Conservation (phyloP, 805 yeast genomes). For the Cyberlindnera sargentensis region DNA sequence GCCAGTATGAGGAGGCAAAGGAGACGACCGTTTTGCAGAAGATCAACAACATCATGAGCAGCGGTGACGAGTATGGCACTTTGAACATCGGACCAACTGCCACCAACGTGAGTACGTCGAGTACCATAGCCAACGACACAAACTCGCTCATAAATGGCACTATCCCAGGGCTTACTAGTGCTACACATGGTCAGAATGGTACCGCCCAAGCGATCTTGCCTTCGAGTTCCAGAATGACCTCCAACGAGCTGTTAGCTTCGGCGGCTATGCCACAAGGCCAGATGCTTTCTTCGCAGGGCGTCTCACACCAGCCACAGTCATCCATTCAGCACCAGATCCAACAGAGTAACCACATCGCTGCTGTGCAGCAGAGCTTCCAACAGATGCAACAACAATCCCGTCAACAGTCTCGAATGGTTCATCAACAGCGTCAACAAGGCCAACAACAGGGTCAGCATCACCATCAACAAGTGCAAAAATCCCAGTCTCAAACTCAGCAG, state of each 20-base stretch:
- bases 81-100: slow-evolving; percentile 8
- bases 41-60: slow-evolving; percentile 16
- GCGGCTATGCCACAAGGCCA: slow-evolving; percentile 8
- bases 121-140: slow-evolving; percentile 10
- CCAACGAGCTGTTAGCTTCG: slow-evolving; percentile 14
- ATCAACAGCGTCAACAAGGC: slow-evolving; percentile 7
- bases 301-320: slow-evolving; percentile 7
- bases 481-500: slow-evolving; percentile 1
- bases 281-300: slow-evolving; percentile 2
- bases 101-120: slow-evolving; percentile 2
- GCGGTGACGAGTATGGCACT: slow-evolving; percentile 14
- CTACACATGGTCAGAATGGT: background rate
- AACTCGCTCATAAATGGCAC: slow-evolving; percentile 19
- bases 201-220: slow-evolving; percentile 8
- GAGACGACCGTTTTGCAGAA: slow-evolving; percentile 19
- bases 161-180: slow-evolving; percentile 15
- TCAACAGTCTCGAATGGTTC: slow-evolving; percentile 4
- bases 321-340: slow-evolving; percentile 9
- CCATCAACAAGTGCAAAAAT: slow-evolving; percentile 4
- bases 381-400: slow-evolving; percentile 15
- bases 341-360: slow-evolving; percentile 8
- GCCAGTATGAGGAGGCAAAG: slow-evolving; percentile 19
- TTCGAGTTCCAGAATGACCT: slow-evolving; percentile 11
- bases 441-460: slow-evolving; percentile 5
- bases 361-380: slow-evolving; percentile 13